phyloP scores from a whole-genome alignment of 1,284 basidiomycete species.

The Puccinia hordei region DNA sequence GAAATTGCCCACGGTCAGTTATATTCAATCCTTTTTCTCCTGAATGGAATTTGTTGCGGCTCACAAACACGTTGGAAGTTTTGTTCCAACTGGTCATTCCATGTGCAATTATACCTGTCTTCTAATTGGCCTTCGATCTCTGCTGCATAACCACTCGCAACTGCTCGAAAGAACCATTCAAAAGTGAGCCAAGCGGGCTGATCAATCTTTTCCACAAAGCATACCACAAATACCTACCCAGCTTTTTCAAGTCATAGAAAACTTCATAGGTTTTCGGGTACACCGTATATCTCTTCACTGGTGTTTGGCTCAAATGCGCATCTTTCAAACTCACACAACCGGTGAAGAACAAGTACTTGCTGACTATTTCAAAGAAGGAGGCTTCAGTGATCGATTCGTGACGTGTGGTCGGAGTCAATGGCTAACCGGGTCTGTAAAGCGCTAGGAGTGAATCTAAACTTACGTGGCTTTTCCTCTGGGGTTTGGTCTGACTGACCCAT shows the following conservation, averaged over 20 bases:
- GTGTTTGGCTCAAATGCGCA: neutral
- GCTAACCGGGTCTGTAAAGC: neutral
- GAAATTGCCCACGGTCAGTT: neutral
- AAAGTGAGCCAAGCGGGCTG: neutral
- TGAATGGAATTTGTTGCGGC: neutral
- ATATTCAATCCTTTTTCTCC: neutral
- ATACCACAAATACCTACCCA: neutral
- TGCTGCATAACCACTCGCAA: neutral
- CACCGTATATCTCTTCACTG: slow-evolving; percentile 3
- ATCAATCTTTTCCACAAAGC: neutral
- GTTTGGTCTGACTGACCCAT: slow-evolving; percentile 13
- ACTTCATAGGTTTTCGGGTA: neutral
- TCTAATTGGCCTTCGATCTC: slow-evolving; percentile 6
- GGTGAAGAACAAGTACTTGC: neutral
- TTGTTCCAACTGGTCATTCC: slow-evolving; percentile 11
- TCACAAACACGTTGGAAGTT: slow-evolving; percentile 17
- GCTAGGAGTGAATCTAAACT: neutral
- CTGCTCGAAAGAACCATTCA: neutral
- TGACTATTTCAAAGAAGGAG: neutral
- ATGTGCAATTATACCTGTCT: neutral
- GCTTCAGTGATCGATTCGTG: neutral
- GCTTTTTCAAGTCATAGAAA: neutral
- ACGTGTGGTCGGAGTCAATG: neutral
- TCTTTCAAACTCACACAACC: slow-evolving; percentile 1
- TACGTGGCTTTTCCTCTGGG: slow-evolving; percentile 7